Base-by-base conservation (phyloP, 352 stramenopile species). In the Elongisporangium undulatum region DNA sequence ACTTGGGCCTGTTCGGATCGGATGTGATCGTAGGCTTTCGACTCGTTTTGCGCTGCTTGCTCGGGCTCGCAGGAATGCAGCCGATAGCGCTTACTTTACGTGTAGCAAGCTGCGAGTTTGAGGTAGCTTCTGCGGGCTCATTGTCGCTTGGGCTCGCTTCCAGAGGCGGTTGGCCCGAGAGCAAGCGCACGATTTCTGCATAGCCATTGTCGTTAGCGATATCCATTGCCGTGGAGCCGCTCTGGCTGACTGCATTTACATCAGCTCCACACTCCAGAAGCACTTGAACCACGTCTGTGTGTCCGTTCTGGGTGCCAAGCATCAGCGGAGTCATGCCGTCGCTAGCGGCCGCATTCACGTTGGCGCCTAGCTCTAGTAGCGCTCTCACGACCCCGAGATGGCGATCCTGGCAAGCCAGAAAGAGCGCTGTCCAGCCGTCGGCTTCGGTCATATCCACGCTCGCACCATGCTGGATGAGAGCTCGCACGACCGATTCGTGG, bases 401-500 rank as follows among this genome's bases (percentile, higher is more conserved):
- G 13, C 62, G 62, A 45, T 63, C 63, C 57, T 73, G 60, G 9
- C 62, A 58, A 26, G 66, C 66, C 45, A 56, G 41, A 48, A 73
- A 67, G 24, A 73, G 58, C 15, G 67, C 63, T 12, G 63, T 62
- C 2, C 59, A 63, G 15, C 67, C 67, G 19, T 62, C 68, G 17
- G 61, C 53, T 26, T 67, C 64, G 57, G 59, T 58, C 16, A 20
- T 58, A 56, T 74, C 56, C 29, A 41, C 29, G 8, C 9, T 41
- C 12, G 67, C 67, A 21, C 63, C 63, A 48, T 49, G 49, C 16
- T 51, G 34, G 29, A 74, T 16, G 6, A 74, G 51, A 48, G 70
- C 49, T 59, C 51, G 58, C 7, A 80, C 65, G 17, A 89, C 62
- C 13, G 17, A 21, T 29, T 87, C 8, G 3, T 85, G 78, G 55